Evolutionary conservation across 1,284 basidiomycete genomes (phyloP).

Genomic region (Ustilago xerochloae): DNA sequence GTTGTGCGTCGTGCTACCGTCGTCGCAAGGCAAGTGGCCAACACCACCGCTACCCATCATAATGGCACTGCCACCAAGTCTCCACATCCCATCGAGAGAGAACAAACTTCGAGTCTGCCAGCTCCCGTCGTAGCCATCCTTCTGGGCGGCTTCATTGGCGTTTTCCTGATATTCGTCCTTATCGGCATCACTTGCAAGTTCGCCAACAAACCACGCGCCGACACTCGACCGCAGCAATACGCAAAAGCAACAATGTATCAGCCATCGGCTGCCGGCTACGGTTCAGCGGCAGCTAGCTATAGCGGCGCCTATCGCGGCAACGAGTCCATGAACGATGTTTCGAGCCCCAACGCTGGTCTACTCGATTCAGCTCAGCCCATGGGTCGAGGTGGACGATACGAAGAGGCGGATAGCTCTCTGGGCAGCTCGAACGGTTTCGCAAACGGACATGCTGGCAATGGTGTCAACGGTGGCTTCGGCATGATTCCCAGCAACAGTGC

Average conservation of each 20-base stretch:
- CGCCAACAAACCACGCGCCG: slow-evolving; percentile 34
- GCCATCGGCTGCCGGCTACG: slow-evolving; percentile 52
- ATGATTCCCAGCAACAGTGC: slow-evolving; percentile 39
- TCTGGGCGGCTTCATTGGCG: slow-evolving; percentile 36
- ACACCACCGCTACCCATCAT: slow-evolving; percentile 5
- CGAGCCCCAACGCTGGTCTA: slow-evolving; percentile 33
- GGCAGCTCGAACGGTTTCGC: slow-evolving; percentile 30
- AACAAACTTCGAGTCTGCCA: slow-evolving; percentile 35
- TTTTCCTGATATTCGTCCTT: slow-evolving; percentile 43
- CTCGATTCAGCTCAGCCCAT: slow-evolving; percentile 48
- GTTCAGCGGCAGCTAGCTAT: slow-evolving; percentile 16
- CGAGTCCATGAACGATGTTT: slow-evolving; percentile 35
- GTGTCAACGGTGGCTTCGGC: slow-evolving; percentile 17
- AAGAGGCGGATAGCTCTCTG: slow-evolving; percentile 33
- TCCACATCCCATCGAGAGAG: slow-evolving; percentile 4
- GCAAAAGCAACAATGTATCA: slow-evolving; percentile 42
- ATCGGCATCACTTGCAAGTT: slow-evolving; percentile 46
- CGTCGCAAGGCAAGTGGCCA: slow-evolving; percentile 16
- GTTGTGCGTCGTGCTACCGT: slow-evolving; percentile 32
- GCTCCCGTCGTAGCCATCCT: slow-evolving; percentile 34
- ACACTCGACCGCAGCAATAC: slow-evolving; percentile 11
- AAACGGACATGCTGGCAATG: background rate
- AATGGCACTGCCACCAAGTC: background rate
- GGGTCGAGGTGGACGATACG: slow-evolving; percentile 44
- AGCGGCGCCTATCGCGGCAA: slow-evolving; percentile 9